Percentiles rank a stretch among this genome's conserved stretches.
Evolutionary conservation across 1,284 basidiomycete genomes (phyloP).

Genomic region (Pholiota adiposa): DNA sequence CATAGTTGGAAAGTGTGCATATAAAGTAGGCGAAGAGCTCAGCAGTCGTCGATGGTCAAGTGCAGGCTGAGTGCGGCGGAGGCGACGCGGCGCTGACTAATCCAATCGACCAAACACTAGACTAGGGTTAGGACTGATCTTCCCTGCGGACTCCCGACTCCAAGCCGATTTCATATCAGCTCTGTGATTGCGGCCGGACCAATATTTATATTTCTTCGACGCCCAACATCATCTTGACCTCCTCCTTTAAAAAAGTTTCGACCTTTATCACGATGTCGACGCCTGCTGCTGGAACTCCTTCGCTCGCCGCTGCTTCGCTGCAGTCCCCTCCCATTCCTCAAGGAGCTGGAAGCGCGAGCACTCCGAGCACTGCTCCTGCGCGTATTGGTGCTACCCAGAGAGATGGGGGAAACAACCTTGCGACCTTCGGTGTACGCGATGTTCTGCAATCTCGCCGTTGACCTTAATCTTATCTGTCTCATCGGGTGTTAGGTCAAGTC

Average conservation of each 20-base stretch:
- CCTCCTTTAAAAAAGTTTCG: background rate
- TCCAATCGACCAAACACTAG: slow-evolving; percentile 17
- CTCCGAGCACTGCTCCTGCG: slow-evolving; percentile 54
- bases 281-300: slow-evolving; percentile 26
- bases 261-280: slow-evolving; percentile 28
- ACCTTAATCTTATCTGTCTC: slow-evolving; percentile 7
- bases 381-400: slow-evolving; percentile 52
- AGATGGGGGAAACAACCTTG: slow-evolving; percentile 68
- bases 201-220: slow-evolving; percentile 8
- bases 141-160: slow-evolving; percentile 12
- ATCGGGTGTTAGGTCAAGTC: slow-evolving; percentile 76
- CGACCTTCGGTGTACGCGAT: slow-evolving; percentile 78
- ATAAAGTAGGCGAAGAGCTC: too few species aligned
- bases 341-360: slow-evolving; percentile 36
- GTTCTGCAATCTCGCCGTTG: slow-evolving; percentile 13
- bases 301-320: slow-evolving; percentile 14
- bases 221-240: slow-evolving; percentile 1
- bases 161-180: slow-evolving; percentile 1
- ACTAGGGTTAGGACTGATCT: slow-evolving; percentile 27
- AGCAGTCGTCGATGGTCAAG: too few species aligned
- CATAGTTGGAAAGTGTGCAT: too few species aligned
- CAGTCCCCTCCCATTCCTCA: slow-evolving; percentile 39
- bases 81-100: too few species aligned
- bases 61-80: too few species aligned
- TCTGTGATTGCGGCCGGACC: slow-evolving; percentile 1